phyloP scores from a whole-genome alignment of 805 yeast species.

The Sungouiozyma intestinalis region DNA sequence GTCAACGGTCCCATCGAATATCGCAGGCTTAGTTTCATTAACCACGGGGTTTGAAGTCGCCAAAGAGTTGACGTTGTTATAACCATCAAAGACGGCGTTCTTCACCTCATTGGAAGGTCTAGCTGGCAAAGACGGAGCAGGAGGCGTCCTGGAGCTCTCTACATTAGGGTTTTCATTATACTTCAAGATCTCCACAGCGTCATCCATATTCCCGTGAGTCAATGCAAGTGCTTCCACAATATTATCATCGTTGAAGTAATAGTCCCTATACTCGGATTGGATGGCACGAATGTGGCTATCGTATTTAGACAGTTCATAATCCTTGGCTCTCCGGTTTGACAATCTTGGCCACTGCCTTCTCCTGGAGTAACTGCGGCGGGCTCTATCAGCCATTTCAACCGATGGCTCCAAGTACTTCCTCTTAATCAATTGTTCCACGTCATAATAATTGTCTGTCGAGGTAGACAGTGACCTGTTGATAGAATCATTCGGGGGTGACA shows the following conservation, averaged over 20 bases:
- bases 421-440: slow-evolving; percentile 3
- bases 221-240: slow-evolving; percentile 52
- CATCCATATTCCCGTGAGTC: slow-evolving; percentile 47
- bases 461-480: slow-evolving; percentile 2
- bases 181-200: slow-evolving; percentile 46
- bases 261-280: slow-evolving; percentile 25
- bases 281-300: slow-evolving; percentile 38
- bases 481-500: slow-evolving; percentile 1
- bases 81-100: slow-evolving; percentile 28
- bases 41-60: neutral
- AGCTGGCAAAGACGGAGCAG: slow-evolving; percentile 30
- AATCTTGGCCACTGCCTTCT: slow-evolving; percentile 28
- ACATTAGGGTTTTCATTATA: neutral
- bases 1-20: slow-evolving; percentile 18
- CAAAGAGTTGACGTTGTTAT: neutral
- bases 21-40: slow-evolving; percentile 16
- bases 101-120: slow-evolving; percentile 30
- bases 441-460: slow-evolving; percentile 14
- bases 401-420: slow-evolving; percentile 28
- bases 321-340: slow-evolving; percentile 42
- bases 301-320: slow-evolving; percentile 42
- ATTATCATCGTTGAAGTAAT: slow-evolving; percentile 51
- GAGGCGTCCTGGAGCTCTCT: neutral
- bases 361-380: neutral
- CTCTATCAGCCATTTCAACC: slow-evolving; percentile 59